phyloP scores from a whole-genome alignment of 108 stramenopile genomes.

The Cyclotella choctawhatcheeana region DNA sequence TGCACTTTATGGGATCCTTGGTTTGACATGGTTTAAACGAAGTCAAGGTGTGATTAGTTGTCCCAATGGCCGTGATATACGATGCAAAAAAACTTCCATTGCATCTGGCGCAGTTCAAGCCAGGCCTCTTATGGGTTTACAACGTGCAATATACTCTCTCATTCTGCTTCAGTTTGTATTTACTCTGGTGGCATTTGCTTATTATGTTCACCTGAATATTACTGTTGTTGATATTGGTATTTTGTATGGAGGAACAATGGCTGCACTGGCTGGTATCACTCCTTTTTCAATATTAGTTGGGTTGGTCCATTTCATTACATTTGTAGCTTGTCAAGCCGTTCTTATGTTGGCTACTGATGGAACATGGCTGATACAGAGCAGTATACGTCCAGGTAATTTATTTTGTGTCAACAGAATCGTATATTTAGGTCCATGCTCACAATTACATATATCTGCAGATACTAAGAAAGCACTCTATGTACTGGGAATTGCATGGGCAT shows the following conservation, averaged over 20 bases:
- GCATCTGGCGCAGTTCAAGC: not conserved
- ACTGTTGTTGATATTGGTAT: conserved; percentile 39
- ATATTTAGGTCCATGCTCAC: too few species aligned
- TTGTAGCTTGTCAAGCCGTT: conserved; percentile 42
- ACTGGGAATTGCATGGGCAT: conserved; percentile 19
- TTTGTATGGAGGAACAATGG: conserved; percentile 41
- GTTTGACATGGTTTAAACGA: conserved; percentile 29
- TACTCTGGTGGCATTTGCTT: conserved; percentile 36
- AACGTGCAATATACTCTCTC: conserved; percentile 26
- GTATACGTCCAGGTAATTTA: conserved; percentile 26
- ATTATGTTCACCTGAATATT: conserved; percentile 44
- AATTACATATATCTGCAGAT: too few species aligned
- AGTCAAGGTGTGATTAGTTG: conserved; percentile 25
- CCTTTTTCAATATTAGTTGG: conserved; percentile 34
- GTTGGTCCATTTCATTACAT: conserved; percentile 31
- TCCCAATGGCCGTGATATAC: not conserved
- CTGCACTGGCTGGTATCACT: conserved; percentile 29
- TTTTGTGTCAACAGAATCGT: too few species aligned
- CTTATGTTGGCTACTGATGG: conserved; percentile 47
- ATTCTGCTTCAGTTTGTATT: conserved; percentile 34
- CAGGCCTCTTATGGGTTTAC: conserved; percentile 35
- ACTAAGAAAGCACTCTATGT: conserved; percentile 27
- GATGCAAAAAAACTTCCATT: not conserved
- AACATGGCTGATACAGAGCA: conserved; percentile 47
- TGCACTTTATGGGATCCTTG: conserved; percentile 22